Conservation (phyloP, 164 flowering plant genomes). For the Umbellularia californica region DNA sequence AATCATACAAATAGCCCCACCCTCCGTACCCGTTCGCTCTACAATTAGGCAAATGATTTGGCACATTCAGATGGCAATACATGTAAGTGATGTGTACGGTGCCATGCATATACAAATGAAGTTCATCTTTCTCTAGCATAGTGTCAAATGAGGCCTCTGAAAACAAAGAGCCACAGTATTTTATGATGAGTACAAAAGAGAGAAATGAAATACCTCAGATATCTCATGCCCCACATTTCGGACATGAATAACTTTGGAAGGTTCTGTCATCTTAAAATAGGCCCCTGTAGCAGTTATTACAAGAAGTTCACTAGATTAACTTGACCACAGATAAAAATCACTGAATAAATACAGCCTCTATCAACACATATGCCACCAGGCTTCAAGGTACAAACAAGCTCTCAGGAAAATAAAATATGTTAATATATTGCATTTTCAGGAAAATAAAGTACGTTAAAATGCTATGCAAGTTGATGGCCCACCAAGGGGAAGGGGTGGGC, state of each 20-base stretch:
- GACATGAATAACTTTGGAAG: conserved; percentile 95
- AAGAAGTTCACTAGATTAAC: not conserved
- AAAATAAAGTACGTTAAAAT: not conserved
- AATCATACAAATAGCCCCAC: too few species aligned
- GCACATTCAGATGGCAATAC: not conserved
- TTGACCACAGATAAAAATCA: not conserved
- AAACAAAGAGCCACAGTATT: too few species aligned
- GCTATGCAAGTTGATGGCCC: too few species aligned
- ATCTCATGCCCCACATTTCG: conserved; percentile 99
- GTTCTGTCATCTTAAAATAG: conserved; percentile 62
- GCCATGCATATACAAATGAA: too few species aligned
- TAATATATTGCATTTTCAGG: not conserved
- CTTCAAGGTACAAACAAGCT: not conserved
- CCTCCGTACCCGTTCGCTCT: not conserved
- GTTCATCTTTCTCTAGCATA: too few species aligned
- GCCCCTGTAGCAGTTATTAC: conserved; percentile 16
- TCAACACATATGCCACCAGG: not conserved
- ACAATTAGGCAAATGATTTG: too few species aligned
- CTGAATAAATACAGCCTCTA: not conserved
- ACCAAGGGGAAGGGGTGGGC: too few species aligned
- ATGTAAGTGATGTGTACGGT: not conserved
- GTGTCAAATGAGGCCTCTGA: too few species aligned
- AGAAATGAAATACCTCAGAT: conserved; percentile 55
- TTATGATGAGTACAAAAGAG: not conserved
- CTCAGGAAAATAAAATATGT: not conserved